Conservation (phyloP, 164 flowering plant species). For the Umbellularia californica region DNA sequence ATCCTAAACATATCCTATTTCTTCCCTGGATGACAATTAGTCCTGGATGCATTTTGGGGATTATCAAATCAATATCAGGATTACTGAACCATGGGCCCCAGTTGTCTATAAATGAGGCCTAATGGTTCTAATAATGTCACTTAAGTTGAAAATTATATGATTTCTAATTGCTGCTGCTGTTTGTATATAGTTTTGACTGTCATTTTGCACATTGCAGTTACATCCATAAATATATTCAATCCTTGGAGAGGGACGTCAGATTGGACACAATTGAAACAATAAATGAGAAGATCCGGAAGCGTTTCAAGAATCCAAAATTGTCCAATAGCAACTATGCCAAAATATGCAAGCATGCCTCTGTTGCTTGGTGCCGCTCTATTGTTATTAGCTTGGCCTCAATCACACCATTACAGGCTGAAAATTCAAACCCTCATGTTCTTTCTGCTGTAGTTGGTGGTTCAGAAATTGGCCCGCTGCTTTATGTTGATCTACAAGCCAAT, state of each 20-base stretch:
- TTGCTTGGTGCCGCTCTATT: conserved; percentile 85
- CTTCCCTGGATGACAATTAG: neutral
- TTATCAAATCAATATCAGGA: too few relatives aligned
- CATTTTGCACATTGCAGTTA: conserved; percentile 41
- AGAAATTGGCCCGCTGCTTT: conserved; percentile 52
- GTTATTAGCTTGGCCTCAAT: conserved; percentile 65
- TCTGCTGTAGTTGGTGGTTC: conserved; percentile 25
- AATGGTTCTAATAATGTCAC: neutral
- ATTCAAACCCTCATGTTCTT: conserved; percentile 22
- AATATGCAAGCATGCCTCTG: conserved; percentile 85
- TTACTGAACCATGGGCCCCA: neutral
- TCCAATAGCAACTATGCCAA: conserved; percentile 71
- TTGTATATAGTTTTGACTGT: neutral
- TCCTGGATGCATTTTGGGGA: neutral
- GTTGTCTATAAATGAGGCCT: neutral
- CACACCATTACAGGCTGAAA: conserved; percentile 50
- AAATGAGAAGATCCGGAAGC: conserved; percentile 85
- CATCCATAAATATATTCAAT: conserved; percentile 63
- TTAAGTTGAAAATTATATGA: neutral
- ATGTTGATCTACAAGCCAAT: conserved; percentile 59
- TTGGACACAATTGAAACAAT: conserved; percentile 80
- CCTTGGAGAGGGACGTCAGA: conserved; percentile 58
- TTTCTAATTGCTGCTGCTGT: neutral
- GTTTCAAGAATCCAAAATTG: conserved; percentile 85
- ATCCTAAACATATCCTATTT: neutral